Percentiles rank a stretch among this genome's conserved stretches.
Conservation (phyloP, 495 filamentous ascomycete species). For the Penicillium diatomitis region DNA sequence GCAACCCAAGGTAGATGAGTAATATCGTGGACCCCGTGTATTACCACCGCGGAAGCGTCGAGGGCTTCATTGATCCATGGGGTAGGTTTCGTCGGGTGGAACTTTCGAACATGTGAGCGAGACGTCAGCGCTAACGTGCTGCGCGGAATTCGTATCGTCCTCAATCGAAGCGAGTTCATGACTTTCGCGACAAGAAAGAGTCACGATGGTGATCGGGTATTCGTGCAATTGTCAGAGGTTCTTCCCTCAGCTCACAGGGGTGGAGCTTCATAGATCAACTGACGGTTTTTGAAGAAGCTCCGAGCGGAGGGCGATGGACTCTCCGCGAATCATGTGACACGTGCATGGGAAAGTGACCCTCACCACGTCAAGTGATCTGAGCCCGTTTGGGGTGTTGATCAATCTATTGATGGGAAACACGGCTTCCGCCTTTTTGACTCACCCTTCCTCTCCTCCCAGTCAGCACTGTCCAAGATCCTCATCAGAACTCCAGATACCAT, state of each 20-base stretch:
- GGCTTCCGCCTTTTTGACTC: background rate
- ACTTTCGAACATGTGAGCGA: constrained; percentile 27
- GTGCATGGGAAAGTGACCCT: constrained; percentile 11
- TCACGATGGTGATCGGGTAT: background rate
- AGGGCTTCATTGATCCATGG: constrained; percentile 39
- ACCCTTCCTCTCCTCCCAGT: background rate
- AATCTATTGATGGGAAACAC: background rate
- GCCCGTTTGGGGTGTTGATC: background rate
- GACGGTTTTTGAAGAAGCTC: background rate
- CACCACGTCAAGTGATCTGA: constrained; percentile 19
- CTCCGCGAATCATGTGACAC: constrained; percentile 18
- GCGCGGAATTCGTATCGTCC: constrained; percentile 5
- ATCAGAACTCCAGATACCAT: constrained; percentile 9
- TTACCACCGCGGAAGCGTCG: constrained; percentile 41
- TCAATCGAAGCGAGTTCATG: constrained; percentile 14
- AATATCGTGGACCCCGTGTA: constrained; percentile 51
- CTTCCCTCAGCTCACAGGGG: too few relatives aligned
- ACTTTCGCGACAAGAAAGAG: background rate
- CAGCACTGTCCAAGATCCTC: background rate
- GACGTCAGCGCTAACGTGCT: background rate
- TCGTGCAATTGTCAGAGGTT: too few relatives aligned
- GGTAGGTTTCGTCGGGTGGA: constrained; percentile 36
- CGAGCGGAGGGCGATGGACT: constrained; percentile 3
- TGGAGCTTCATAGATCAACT: too few relatives aligned
- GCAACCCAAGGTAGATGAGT: constrained; percentile 60